Base-by-base conservation (phyloP, 1,139 yeast species). In the Debaryomyces sp. region DNA sequence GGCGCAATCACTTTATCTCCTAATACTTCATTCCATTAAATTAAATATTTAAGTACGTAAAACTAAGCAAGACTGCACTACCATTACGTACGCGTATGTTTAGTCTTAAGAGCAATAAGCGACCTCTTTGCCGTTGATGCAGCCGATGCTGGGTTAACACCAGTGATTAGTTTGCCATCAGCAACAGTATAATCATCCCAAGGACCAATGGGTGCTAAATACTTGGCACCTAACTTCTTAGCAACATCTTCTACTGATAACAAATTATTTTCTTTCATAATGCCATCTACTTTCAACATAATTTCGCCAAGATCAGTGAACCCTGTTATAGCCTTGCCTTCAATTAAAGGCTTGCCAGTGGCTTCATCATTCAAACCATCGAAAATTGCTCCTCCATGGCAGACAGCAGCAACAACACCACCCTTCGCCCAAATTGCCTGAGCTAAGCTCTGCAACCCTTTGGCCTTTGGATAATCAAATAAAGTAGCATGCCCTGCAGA, bases 401-500 rank as follows among this genome's bases (percentile, higher is more conserved):
- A 84, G 22, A 84, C 87, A n/a, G 87, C 85, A 39, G 82, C 62
- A 29, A 83, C 78, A 38, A 81, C 75, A 43, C 87, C 87, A 30
- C 79, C 80, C 32, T 74, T 66, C 36, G 66, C 68, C 61, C 77
- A 81, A 43, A 82, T 75, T 8, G 67, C 63, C 37, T 69, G 65
- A 24, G 82, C 84, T 41, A 80, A 54, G 23, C 61, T 54, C 49
- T 77, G 81, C 45, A 82, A 66, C 15, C 60, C 71, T 6, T 61
- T 63, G 15, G 85, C 85, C 2, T 63, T 67, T 45, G 84, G 84
- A 60, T 75, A 82, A 61, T 84, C 88, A 56, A 74, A 78, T 43
- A 77, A 58, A n/a, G 85, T 70, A 21, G 80, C 89, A 57, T 84
- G 89, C 33, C 89, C 89, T 45, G 83, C 89, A 46, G 86, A 79